A percentile compares a stretch with the other conserved stretches of the same genome.
phyloP scores from a whole-genome alignment of 73 alveolate genomes.

The Stentor coeruleus region DNA sequence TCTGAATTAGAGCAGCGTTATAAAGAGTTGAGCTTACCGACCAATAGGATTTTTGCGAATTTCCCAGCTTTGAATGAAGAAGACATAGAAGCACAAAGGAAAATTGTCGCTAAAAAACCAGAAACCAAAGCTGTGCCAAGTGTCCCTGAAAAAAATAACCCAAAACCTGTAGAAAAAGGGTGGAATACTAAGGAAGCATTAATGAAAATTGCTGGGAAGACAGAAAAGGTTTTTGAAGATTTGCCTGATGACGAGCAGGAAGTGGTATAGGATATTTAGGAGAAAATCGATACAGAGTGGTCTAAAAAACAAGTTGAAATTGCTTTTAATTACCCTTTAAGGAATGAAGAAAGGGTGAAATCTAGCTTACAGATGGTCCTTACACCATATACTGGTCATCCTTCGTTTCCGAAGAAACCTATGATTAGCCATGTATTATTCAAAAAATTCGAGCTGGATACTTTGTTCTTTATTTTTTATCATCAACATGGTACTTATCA shows the following conservation, averaged over 20 bases:
- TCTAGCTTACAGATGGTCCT: not conserved
- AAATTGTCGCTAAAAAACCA: not conserved
- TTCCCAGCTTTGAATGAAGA: not conserved
- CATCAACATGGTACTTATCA: conserved; percentile 67
- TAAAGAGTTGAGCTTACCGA: not conserved
- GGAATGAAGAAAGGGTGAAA: conserved; percentile 30
- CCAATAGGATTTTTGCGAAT: not conserved
- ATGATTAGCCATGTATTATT: conserved; percentile 30
- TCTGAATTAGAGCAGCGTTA: not conserved
- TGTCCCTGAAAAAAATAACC: not conserved
- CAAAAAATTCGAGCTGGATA: conserved; percentile 60
- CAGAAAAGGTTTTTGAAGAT: not conserved
- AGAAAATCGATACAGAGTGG: conserved; percentile 8
- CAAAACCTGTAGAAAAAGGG: conserved; percentile 12
- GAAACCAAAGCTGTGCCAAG: not conserved
- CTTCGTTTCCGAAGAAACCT: conserved; percentile 13
- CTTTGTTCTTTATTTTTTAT: conserved; percentile 83
- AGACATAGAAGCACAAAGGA: not conserved
- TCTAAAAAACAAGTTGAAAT: conserved; percentile 13
- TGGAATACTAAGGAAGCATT: conserved; percentile 10
- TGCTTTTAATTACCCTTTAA: conserved; percentile 22
- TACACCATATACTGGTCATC: conserved; percentile 5
- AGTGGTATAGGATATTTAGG: conserved; percentile 17
- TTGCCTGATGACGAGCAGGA: conserved; percentile 12
- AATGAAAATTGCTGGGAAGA: conserved; percentile 11